These are phyloP conservation scores for Rubroboletus pulcherrimus DNA, from an alignment of 768 basidiomycete species.

Conservation along the genomic window DNA sequence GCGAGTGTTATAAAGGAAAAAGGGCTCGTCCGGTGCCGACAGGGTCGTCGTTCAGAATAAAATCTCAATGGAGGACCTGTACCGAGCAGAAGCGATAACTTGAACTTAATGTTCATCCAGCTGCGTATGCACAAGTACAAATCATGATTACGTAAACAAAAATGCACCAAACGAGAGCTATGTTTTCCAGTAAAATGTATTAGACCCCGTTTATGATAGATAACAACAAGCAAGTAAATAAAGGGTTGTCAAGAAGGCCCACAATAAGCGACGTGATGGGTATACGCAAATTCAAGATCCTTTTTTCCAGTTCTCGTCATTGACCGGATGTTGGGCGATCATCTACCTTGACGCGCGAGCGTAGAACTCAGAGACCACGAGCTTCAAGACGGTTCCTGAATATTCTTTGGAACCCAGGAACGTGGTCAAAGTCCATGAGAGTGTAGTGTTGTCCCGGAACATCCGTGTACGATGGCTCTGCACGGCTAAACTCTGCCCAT, in stretches of 20 bases:
- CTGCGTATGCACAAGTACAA: not conserved
- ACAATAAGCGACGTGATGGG: not conserved
- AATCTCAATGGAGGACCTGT: not conserved
- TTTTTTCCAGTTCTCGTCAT: too few species aligned
- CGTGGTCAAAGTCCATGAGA: constrained; percentile 26
- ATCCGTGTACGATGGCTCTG: constrained; percentile 10
- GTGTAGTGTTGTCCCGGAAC: constrained; percentile 23
- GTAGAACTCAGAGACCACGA: constrained; percentile 15
- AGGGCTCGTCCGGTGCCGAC: not conserved
- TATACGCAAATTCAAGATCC: not conserved
- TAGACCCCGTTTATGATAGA: not conserved
- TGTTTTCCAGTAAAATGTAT: not conserved
- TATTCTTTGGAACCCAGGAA: constrained; percentile 24
- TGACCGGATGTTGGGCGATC: too few species aligned
- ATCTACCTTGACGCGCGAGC: too few species aligned
- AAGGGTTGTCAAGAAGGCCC: not conserved
- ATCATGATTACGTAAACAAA: constrained; percentile 8
- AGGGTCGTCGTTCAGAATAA: not conserved
- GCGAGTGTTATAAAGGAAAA: not conserved
- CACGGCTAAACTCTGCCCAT: constrained; percentile 17
- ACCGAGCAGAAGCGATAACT: not conserved
- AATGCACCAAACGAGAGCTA: too few species aligned
- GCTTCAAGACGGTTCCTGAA: constrained; percentile 21
- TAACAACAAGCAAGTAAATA: not conserved
- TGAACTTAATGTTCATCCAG: not conserved